Evolutionary conservation across 1,139 yeast genomes (phyloP), one percentile per base, ranked within the genome.

Genomic region (Scheffersomyces cryptocercus): DNA sequence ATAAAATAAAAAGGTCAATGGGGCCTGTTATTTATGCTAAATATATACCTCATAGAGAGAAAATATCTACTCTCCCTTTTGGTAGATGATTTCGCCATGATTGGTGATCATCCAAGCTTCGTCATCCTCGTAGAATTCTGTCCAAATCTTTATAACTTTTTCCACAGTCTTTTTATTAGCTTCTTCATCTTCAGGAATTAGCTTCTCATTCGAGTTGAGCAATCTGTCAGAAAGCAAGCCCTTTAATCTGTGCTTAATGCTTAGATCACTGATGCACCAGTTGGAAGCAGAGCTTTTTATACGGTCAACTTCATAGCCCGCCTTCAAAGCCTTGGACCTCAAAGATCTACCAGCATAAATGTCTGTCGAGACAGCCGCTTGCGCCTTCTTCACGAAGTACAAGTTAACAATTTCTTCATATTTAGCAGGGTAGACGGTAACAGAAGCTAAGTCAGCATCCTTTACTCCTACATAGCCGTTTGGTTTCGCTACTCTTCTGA

Each of bases 381-480:
- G 39, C 1, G 46, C 46, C 36, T 45, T 48, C 3, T 36, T 8
- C 2, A 41, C 37, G 30, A 52, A 42, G 40, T 41, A 50, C 3
- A 44, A 37, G 34, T 42, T 37, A 8, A 60, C 35, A 4, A 45
- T 29, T 2, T 41, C 48, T 13, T 45, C 44, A 40, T 56, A 62
- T 36, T 48, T 36, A n/a, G 47, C 47, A 1, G 70, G 70, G 36
- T 54, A 60, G 2, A 53, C 53, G 6, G 54, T 34, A 2, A 44
- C 41, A 28, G 56, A 42, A 3, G 42, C 47, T 9, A 61, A 33
- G 43, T 68, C 73, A 3, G 67, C 62, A 37, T 71, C 75, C 34
- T 65, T 59, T 6, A 60, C 61, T 36, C 72, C 68, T 0, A 61
- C 57, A 28, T 16, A 40, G 3, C 52, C 52, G 8, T 41, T 40